Percentiles rank a stretch among this genome's conserved stretches.
These are phyloP conservation scores for Trichosporon faecale DNA, from an alignment of 1,284 basidiomycete species.

Conservation along the genomic window DNA sequence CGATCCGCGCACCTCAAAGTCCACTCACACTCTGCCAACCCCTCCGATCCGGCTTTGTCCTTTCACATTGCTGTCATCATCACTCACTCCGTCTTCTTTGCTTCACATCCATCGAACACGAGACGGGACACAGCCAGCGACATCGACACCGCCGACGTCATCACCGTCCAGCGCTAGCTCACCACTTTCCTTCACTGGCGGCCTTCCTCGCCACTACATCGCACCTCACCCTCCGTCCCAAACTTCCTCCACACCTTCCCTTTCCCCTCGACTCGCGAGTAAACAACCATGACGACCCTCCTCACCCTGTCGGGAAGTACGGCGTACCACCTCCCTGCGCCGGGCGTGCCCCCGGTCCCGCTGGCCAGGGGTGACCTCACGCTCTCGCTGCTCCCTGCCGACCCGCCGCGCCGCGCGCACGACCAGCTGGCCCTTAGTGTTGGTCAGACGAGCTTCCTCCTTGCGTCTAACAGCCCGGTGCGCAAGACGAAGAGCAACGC, in stretches of 20 bases:
- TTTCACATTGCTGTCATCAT: not conserved
- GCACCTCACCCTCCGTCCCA: not conserved
- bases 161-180: not conserved
- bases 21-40: not conserved
- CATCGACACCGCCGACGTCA: not conserved
- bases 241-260: not conserved
- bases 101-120: not conserved
- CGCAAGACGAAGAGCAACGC: slow-evolving; percentile 40
- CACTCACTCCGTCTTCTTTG: not conserved
- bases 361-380: slow-evolving; percentile 44
- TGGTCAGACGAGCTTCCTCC: slow-evolving; percentile 42
- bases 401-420: slow-evolving; percentile 37
- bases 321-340: slow-evolving; percentile 46
- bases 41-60: not conserved
- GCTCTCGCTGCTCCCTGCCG: slow-evolving; percentile 44
- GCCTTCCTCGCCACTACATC: no score
- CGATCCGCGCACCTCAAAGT: not conserved
- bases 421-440: slow-evolving; percentile 42
- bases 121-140: not conserved
- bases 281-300: slow-evolving; percentile 39
- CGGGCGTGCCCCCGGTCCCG: slow-evolving; percentile 34
- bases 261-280: not conserved
- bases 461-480: slow-evolving; percentile 40
- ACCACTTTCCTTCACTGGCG: not conserved
- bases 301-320: slow-evolving; percentile 38